These are phyloP conservation scores for Sungouiozyma ichnusensis DNA, from an alignment of 805 yeast genomes.

Conservation along the genomic window DNA sequence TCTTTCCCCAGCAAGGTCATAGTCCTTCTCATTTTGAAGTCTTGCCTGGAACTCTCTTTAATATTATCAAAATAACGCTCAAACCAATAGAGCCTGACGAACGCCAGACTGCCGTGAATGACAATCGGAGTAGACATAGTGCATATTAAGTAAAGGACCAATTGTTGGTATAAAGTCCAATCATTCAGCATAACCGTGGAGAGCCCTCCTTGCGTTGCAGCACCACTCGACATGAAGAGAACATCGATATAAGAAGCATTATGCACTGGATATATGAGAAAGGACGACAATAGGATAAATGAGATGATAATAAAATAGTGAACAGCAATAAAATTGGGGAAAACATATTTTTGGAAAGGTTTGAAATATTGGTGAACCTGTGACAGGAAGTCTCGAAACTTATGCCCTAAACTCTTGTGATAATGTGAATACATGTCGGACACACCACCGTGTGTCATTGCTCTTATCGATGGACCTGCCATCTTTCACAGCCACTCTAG, in stretches of 20 bases:
- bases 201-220: conserved; percentile 83
- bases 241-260: conserved; percentile 63
- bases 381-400: conserved; percentile 28
- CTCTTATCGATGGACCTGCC: not conserved
- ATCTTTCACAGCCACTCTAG: too few species aligned
- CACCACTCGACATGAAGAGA: conserved; percentile 61
- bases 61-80: conserved; percentile 78
- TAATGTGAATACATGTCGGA: conserved; percentile 5
- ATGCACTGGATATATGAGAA: conserved; percentile 61
- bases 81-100: conserved; percentile 77
- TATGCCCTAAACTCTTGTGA: conserved; percentile 30
- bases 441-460: not conserved
- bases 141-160: conserved; percentile 50
- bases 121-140: conserved; percentile 75
- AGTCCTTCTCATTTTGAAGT: conserved; percentile 70
- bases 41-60: conserved; percentile 57
- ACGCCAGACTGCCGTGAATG: conserved; percentile 67
- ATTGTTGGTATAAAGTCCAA: conserved; percentile 65
- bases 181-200: conserved; percentile 62
- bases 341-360: conserved; percentile 27
- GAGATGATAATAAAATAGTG: conserved; percentile 61
- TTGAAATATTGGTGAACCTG: conserved; percentile 17
- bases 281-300: conserved; percentile 54
- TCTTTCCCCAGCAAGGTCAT: conserved; percentile 15
- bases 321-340: conserved; percentile 41